A percentile compares a stretch with the other conserved stretches of the same genome.
phyloP scores from a whole-genome alignment of 2,329 filamentous ascomycete species.

The Ceratocystis diversiconidia region DNA sequence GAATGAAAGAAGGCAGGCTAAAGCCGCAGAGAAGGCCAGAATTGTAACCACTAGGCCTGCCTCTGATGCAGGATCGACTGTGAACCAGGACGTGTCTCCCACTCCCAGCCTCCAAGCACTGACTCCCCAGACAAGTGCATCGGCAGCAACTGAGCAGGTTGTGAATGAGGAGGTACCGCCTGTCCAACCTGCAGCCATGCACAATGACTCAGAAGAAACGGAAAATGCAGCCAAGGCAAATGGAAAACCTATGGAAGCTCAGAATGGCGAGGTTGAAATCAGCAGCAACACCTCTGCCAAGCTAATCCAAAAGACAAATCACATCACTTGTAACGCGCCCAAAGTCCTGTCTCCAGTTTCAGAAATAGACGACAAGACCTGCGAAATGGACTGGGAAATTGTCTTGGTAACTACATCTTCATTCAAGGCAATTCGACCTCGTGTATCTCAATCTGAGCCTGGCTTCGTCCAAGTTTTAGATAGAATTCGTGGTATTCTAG shows the following conservation, averaged over 20 bases:
- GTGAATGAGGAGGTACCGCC: background rate
- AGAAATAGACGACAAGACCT: background rate
- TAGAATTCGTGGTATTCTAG: conserved; percentile 14
- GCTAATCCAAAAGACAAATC: background rate
- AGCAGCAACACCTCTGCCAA: background rate
- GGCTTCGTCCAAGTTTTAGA: conserved; percentile 10
- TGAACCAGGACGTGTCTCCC: background rate
- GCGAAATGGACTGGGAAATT: conserved; percentile 16
- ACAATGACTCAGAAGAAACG: too few species aligned
- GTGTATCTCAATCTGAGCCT: background rate
- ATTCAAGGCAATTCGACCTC: conserved; percentile 14
- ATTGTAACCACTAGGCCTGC: background rate
- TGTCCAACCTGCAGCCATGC: background rate
- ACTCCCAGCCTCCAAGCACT: background rate
- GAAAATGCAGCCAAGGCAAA: background rate
- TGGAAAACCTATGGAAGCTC: background rate
- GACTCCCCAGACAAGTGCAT: background rate
- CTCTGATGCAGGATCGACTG: background rate
- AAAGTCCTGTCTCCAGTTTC: background rate
- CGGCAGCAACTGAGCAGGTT: background rate
- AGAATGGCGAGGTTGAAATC: background rate
- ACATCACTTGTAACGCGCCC: background rate
- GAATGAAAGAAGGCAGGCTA: background rate
- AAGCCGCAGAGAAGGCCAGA: background rate
- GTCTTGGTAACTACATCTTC: conserved; percentile 14